Evolutionary conservation across 192 early-diverging fungal species (phyloP), one percentile per base, ranked within the genome.

Genomic region (Coemansia erecta): DNA sequence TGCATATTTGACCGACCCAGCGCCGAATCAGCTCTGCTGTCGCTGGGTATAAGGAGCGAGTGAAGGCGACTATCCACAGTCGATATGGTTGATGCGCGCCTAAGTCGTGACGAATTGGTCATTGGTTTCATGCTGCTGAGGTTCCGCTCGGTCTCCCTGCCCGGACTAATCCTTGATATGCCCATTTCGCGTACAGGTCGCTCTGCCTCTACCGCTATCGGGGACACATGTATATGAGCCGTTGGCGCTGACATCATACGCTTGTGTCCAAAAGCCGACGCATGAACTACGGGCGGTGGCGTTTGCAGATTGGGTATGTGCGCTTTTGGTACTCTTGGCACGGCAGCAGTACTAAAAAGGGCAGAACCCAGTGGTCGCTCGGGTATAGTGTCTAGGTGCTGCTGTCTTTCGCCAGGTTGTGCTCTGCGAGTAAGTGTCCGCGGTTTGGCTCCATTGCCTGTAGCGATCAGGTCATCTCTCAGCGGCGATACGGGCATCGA

Each of bases 81-180:
- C 23, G 68, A 70, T 22, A 70, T 49, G 5, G 68, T 70, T 15
- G 61, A 70, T 11, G 68, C 68, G 2, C 68, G 68, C 61, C 49
- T 64, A 42, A 17, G 11, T 11, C 63, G 46, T 8, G 51, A 11
- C 33, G 21, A 31, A 7, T 7, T 31, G 28, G 7, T 7, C 28
- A 7, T 5, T 7, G 28, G 7, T 5, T 31, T 31, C 7, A 31
- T 31, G 28, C 7, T 31, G 7, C 28, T 5, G 28, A 2, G 28
- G 2, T 31, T 31, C 28, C 28, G 2, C 7, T 31, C 28, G 28
- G 7, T 31, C 7, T 31, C 28, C 28, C 28, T 31, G 28, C 28
- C 28, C 28, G 28, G 28, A 31, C 7, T 7, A 31, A 31, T 2
- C 7, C 28, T 31, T 2, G 28, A 31, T 31, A 31, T 31, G 28